These are phyloP conservation scores for Westerdykella sp. DNA, from an alignment of 2,329 filamentous ascomycete species.

Conservation along the genomic window DNA sequence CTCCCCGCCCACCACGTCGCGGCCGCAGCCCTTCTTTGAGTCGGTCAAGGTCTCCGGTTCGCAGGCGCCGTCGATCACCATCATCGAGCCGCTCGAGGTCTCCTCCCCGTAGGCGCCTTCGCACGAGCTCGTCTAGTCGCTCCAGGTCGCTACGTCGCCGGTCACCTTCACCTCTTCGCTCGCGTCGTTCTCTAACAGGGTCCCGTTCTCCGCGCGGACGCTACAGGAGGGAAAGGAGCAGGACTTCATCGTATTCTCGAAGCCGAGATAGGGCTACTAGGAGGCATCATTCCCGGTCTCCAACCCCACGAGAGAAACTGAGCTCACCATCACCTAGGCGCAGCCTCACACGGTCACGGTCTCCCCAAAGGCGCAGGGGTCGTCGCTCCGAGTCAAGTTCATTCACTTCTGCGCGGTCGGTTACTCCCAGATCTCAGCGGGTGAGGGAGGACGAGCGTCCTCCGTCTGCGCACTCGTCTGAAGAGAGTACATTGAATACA, in stretches of 20 bases:
- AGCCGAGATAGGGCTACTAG: conserved; percentile 18
- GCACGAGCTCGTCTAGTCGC: conserved; percentile 13
- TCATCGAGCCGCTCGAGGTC: conserved; percentile 34
- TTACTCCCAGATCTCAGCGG: conserved; percentile 34
- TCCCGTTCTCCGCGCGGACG: conserved; percentile 14
- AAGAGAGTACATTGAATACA: conserved; percentile 39
- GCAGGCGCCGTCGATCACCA: conserved; percentile 13
- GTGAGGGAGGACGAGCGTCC: conserved; percentile 35
- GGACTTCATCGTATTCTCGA: conserved; percentile 26
- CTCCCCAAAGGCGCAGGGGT: conserved; percentile 22
- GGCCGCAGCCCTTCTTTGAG: not conserved
- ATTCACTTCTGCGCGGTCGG: conserved; percentile 32
- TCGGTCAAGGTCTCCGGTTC: conserved; percentile 35
- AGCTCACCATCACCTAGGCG: conserved; percentile 50
- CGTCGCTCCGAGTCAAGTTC: conserved; percentile 35
- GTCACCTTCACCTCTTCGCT: conserved; percentile 20
- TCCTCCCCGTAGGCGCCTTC: conserved; percentile 29
- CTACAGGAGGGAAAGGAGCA: conserved; percentile 10
- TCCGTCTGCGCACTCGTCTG: conserved; percentile 42
- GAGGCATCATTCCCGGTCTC: conserved; percentile 44
- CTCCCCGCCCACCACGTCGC: conserved; percentile 1
- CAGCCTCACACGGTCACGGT: conserved; percentile 10
- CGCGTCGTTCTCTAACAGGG: conserved; percentile 7
- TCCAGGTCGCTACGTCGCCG: conserved; percentile 38
- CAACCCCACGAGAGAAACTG: conserved; percentile 44